Base-by-base conservation (phyloP, 1,139 yeast genomes). In the Sugiyamaella xylanicola region DNA sequence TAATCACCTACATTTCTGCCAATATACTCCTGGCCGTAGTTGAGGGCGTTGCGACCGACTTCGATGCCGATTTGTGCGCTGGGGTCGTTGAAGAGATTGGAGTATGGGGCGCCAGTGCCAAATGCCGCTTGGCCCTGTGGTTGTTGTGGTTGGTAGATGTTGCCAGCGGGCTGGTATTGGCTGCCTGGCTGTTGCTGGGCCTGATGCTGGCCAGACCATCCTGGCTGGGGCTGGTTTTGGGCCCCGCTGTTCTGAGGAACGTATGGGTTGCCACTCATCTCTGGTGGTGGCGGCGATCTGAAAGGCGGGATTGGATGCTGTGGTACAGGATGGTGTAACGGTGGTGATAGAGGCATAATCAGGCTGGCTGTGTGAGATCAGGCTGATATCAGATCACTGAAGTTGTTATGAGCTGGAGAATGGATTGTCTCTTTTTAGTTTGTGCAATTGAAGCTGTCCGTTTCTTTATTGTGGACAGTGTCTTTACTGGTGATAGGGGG, bases 1-100 rank as follows among this genome's bases (percentile, higher is more conserved):
- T 15, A 15, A 15, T 27, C 79, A 81, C 66, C 79, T 77, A 61
- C 77, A 69, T 86, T 87, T 62, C 84, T 85, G 61, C 86, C 89
- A 65, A 90, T 73, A 69, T 87, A 88, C 61, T 85, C 86, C 64
- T 87, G 89, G 39, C 82, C 82, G 37, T 78, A 79, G 58, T 74
- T 84, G 53, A 93, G 81, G 3, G 98, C 97, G 55, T 82, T 81
- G 65, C 89, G 87, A 32, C 98, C 97, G 59, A 92, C 84, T 66
- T 89, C 96, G 36, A 93, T 81, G 1, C 97, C 97, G 78, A 93
- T 80, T 53, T 87, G 83, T 0, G 96, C 82, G 4, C 90, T 82
- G 19, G 96, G 95, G 66, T 89, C 96, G 62, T 80, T 82, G 69
- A 90, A 81, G 62, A 87, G 78, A 59, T 76, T 74, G 50, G 63